Evolutionary conservation across 1,284 basidiomycete species (phyloP).

Genomic region (Microbotryum intermedium): DNA sequence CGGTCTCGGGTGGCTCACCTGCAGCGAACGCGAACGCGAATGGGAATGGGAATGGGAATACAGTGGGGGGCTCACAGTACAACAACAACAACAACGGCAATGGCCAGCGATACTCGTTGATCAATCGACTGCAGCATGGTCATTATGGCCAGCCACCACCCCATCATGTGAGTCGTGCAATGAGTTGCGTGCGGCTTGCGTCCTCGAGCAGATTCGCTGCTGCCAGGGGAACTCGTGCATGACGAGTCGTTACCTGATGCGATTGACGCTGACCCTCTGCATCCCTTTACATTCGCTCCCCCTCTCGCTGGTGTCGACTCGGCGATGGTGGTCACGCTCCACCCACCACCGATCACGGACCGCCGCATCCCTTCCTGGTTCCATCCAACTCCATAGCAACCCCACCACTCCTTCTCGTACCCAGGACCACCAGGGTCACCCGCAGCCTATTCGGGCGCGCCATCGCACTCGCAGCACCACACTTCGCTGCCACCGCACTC

Average conservation of each 20-base stretch:
- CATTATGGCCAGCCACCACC: constrained; percentile 13
- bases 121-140: constrained; percentile 21
- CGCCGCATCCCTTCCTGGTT: not conserved
- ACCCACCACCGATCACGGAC: too few species aligned
- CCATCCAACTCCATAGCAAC: constrained; percentile 8
- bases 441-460: constrained; percentile 24
- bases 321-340: not conserved
- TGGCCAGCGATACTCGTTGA: constrained; percentile 11
- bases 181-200: too few species aligned
- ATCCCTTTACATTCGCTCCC: not conserved
- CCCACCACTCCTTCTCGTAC: constrained; percentile 28
- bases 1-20: not conserved
- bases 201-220: too few species aligned
- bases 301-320: not conserved
- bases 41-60: too few species aligned
- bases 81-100: not conserved
- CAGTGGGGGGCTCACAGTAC: too few species aligned
- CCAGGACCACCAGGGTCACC: constrained; percentile 29
- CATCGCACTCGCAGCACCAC: constrained; percentile 15
- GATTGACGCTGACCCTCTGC: not conserved
- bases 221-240: not conserved
- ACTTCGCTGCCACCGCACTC: constrained; percentile 15
- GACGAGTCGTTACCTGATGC: not conserved
- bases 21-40: not conserved
- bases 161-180: constrained; percentile 17